Evolutionary conservation across 2,329 filamentous ascomycete genomes (phyloP).

Genomic region (Pseudogymnoascus verrucosus): DNA sequence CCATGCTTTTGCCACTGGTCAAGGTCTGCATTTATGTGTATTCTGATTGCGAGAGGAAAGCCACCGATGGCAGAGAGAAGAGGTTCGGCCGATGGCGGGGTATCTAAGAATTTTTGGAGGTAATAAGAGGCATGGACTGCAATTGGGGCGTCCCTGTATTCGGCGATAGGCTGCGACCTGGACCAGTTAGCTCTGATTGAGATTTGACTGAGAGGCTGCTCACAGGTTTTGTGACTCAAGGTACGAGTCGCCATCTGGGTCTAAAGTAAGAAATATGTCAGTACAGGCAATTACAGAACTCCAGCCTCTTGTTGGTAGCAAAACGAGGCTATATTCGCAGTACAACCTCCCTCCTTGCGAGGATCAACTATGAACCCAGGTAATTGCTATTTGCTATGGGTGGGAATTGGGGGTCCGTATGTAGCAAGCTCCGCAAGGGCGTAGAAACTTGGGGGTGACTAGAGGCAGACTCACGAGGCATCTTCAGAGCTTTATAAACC

Average conservation of each 20-base stretch:
- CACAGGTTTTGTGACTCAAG: conserved; percentile 5
- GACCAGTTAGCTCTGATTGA: background rate
- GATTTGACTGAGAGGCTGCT: background rate
- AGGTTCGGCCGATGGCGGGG: conserved; percentile 67
- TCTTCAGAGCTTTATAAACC: background rate
- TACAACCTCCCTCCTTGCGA: background rate
- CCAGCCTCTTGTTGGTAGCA: background rate
- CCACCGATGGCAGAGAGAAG: conserved; percentile 85
- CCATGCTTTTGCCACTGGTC: conserved; percentile 60
- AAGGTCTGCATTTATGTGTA: conserved; percentile 69
- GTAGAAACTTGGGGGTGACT: background rate
- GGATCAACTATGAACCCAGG: background rate
- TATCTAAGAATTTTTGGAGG: conserved; percentile 68
- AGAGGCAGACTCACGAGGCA: background rate
- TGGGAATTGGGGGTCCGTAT: background rate
- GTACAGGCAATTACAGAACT: background rate
- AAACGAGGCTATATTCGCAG: background rate
- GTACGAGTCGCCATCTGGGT: conserved; percentile 2
- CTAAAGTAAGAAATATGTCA: background rate
- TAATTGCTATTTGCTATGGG: background rate
- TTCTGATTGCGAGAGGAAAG: conserved; percentile 68
- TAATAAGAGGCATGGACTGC: conserved; percentile 89
- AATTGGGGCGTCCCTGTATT: conserved; percentile 66
- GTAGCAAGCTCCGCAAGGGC: background rate
- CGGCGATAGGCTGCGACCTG: conserved; percentile 48